Conservation (phyloP, 345 rosid species). For the Rhodamnia rubescens region DNA sequence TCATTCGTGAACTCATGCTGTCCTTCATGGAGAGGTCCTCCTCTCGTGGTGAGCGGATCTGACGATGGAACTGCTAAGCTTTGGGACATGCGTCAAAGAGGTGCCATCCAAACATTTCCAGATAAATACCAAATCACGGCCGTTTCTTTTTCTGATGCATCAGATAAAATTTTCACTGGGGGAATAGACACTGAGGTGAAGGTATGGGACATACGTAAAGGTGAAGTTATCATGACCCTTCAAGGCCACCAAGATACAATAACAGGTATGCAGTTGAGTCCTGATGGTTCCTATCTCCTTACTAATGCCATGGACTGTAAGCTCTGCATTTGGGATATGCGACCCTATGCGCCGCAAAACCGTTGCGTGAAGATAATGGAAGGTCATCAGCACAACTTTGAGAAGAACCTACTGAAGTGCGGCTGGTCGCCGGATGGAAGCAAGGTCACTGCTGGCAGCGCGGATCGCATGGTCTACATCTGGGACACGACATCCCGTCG, state of each 20-base stretch:
- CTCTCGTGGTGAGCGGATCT: conserved; percentile 86
- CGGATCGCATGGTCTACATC: conserved; percentile 92
- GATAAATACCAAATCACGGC: conserved; percentile 97
- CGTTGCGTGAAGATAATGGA: conserved; percentile 88
- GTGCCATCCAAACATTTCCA: conserved; percentile 97
- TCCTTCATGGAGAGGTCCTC: conserved; percentile 84
- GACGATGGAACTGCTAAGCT: conserved; percentile 98
- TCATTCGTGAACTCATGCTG: conserved; percentile 93
- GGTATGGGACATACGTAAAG: conserved; percentile 89
- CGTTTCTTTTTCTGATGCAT: conserved; percentile 85
- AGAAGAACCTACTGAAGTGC: conserved; percentile 83
- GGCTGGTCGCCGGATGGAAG: conserved; percentile 95
- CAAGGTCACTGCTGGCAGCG: conserved; percentile 89
- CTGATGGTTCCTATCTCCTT: conserved; percentile 95
- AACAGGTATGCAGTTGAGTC: conserved; percentile 87
- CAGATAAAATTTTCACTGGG: conserved; percentile 87
- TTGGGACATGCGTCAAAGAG: conserved; percentile 98
- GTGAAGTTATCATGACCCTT: conserved; percentile 84
- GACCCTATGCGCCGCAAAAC: conserved; percentile 93
- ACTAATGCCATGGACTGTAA: conserved; percentile 91
- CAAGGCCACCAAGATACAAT: conserved; percentile 95
- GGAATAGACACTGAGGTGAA: conserved; percentile 85
- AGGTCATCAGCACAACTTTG: conserved; percentile 97
- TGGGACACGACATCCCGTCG: conserved; percentile 94
- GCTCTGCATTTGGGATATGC: conserved; percentile 98